These are phyloP conservation scores for Pichia eremophila DNA, from an alignment of 805 yeast species.

Conservation along the genomic window DNA sequence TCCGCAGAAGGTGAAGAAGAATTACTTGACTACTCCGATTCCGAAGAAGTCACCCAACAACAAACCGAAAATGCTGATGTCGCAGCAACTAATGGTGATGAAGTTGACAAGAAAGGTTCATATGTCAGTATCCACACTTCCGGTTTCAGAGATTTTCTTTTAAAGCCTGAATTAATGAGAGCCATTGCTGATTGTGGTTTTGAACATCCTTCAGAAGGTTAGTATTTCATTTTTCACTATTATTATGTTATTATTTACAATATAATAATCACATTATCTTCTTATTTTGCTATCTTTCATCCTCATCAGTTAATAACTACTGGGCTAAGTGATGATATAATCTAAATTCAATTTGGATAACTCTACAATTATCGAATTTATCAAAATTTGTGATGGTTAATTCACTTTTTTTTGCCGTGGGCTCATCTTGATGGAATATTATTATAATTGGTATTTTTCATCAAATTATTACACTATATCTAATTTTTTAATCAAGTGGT, in stretches of 20 bases:
- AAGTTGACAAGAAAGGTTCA: constrained; percentile 85
- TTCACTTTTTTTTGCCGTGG: no score
- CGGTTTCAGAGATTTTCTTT: constrained; percentile 93
- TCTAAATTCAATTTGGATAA: no score
- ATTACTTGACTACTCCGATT: constrained; percentile 95
- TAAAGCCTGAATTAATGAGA: constrained; percentile 93
- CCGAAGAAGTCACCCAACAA: constrained; percentile 72
- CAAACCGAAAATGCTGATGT: constrained; percentile 33
- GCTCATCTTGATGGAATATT: no score
- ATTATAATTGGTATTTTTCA: no score
- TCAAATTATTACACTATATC: no score
- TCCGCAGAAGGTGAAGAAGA: constrained; percentile 99
- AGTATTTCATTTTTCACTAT: constrained; percentile 29
- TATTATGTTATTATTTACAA: no score
- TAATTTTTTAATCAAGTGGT: no score
- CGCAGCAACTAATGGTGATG: constrained; percentile 26
- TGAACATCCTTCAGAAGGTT: constrained; percentile 98
- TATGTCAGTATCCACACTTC: constrained; percentile 98
- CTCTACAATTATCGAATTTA: no score
- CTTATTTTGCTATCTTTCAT: not conserved
- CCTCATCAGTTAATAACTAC: not conserved
- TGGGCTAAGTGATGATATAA: no score
- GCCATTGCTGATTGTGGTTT: constrained; percentile 99
- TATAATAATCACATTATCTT: not conserved
- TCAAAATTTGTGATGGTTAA: no score